These are phyloP conservation scores for Terfezia claveryi DNA, from an alignment of 495 filamentous ascomycete species.

Conservation along the genomic window DNA sequence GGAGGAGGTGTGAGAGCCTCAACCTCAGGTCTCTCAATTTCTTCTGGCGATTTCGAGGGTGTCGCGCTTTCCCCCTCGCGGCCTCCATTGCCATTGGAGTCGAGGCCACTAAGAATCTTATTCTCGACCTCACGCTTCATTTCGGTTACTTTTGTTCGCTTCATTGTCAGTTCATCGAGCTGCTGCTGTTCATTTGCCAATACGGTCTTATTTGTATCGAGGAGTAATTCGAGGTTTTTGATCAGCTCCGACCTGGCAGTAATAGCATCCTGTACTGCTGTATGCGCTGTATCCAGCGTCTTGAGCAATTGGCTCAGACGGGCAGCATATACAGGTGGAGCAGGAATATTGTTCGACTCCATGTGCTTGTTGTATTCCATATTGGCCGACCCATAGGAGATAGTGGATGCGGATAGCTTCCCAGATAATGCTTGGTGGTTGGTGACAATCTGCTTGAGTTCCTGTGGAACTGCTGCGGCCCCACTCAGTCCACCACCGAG, in stretches of 20 bases:
- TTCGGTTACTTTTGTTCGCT: conserved; percentile 42
- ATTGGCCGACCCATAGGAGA: conserved; percentile 42
- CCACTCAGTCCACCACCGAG: conserved; percentile 43
- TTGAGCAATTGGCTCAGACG: conserved; percentile 71
- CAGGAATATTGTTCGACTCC: conserved; percentile 40
- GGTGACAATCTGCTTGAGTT: conserved; percentile 50
- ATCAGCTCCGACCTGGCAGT: conserved; percentile 64
- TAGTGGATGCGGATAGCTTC: conserved; percentile 36
- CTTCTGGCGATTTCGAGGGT: conserved; percentile 23
- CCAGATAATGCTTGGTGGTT: conserved; percentile 54
- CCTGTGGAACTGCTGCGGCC: conserved; percentile 39
- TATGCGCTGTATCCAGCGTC: conserved; percentile 72
- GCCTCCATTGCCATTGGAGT: conserved; percentile 25
- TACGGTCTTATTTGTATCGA: conserved; percentile 49
- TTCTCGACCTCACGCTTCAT: conserved; percentile 76
- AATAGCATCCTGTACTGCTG: conserved; percentile 71
- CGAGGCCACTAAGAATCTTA: conserved; percentile 61
- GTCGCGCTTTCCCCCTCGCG: conserved; percentile 20
- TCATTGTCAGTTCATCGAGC: conserved; percentile 33
- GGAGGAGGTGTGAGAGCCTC: conserved; percentile 68
- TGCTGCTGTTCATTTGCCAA: conserved; percentile 45
- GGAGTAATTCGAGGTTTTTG: conserved; percentile 55
- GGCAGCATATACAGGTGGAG: conserved; percentile 76
- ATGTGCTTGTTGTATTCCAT: conserved; percentile 62
- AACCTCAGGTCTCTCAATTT: conserved; percentile 46